These are phyloP conservation scores for Colletotrichum viniferum DNA, from an alignment of 2,329 filamentous ascomycete genomes.

Conservation along the genomic window DNA sequence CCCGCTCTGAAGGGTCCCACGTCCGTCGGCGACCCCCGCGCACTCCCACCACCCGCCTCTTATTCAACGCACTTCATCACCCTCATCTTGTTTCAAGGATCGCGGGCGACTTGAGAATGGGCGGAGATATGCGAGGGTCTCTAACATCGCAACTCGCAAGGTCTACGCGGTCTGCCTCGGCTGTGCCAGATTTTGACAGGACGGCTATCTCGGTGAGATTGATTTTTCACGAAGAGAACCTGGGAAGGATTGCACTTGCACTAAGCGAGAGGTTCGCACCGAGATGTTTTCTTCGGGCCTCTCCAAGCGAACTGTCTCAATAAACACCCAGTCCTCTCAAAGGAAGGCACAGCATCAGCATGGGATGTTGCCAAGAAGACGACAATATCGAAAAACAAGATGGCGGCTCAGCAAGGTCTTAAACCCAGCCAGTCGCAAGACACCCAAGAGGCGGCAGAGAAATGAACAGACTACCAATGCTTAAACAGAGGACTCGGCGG, in stretches of 20 bases:
- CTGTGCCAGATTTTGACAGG: background rate
- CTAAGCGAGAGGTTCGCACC: background rate
- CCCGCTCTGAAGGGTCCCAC: background rate
- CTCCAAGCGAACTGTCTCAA: background rate
- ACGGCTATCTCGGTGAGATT: background rate
- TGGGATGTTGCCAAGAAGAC: background rate
- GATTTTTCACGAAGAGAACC: background rate
- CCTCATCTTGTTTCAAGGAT: slow-evolving; percentile 12
- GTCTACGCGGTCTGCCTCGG: background rate
- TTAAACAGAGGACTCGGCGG: background rate
- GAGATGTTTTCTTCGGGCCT: background rate
- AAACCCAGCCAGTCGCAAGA: background rate
- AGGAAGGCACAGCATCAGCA: background rate
- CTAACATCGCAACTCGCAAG: background rate
- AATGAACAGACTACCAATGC: background rate
- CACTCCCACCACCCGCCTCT: background rate
- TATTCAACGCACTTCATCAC: background rate
- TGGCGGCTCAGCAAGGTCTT: background rate
- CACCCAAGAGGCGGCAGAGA: background rate
- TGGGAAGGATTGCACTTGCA: background rate
- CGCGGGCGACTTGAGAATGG: background rate
- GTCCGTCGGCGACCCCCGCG: background rate
- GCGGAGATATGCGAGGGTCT: background rate
- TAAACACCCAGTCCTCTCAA: background rate
- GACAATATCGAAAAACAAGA: background rate